phyloP scores from a whole-genome alignment of 495 filamentous ascomycete genomes.

The Extremus antarcticus region DNA sequence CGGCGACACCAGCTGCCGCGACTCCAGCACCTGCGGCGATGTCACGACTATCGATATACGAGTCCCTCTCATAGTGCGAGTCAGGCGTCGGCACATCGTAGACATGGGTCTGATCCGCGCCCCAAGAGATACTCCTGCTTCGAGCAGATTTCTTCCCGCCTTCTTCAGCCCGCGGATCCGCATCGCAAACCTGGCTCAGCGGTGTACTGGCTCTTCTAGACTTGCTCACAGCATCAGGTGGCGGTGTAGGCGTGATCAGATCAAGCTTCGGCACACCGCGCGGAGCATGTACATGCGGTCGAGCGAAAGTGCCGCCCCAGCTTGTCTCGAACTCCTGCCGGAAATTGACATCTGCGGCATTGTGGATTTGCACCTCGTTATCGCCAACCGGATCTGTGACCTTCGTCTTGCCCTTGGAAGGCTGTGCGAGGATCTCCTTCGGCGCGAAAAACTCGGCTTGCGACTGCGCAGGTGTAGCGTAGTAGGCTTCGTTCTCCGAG shows the following conservation, averaged over 20 bases:
- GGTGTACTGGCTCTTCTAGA: slow-evolving; percentile 3
- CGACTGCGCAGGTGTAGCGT: slow-evolving; percentile 7
- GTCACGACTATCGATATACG: slow-evolving; percentile 2
- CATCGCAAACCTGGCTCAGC: slow-evolving; percentile 8
- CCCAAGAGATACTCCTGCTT: slow-evolving; percentile 29
- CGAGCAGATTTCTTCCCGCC: slow-evolving; percentile 2
- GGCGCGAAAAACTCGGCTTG: slow-evolving; percentile 24
- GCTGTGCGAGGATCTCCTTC: slow-evolving; percentile 9
- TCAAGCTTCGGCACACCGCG: slow-evolving; percentile 30
- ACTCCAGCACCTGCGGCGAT: neutral
- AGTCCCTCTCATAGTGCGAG: slow-evolving; percentile 22
- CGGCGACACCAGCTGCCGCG: neutral
- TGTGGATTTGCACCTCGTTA: slow-evolving; percentile 24
- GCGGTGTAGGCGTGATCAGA: slow-evolving; percentile 30
- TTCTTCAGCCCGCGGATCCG: neutral
- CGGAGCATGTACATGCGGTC: slow-evolving; percentile 6
- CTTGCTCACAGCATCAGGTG: slow-evolving; percentile 2
- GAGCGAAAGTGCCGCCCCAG: neutral
- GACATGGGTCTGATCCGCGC: slow-evolving; percentile 27
- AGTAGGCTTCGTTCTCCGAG: slow-evolving; percentile 16
- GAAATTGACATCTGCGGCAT: slow-evolving; percentile 16
- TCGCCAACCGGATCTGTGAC: slow-evolving; percentile 11
- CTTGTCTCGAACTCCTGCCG: neutral
- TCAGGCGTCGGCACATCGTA: slow-evolving; percentile 31
- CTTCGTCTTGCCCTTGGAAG: slow-evolving; percentile 12